phyloP scores from a whole-genome alignment of 331 rosid genomes.

The Malus hybrid region DNA sequence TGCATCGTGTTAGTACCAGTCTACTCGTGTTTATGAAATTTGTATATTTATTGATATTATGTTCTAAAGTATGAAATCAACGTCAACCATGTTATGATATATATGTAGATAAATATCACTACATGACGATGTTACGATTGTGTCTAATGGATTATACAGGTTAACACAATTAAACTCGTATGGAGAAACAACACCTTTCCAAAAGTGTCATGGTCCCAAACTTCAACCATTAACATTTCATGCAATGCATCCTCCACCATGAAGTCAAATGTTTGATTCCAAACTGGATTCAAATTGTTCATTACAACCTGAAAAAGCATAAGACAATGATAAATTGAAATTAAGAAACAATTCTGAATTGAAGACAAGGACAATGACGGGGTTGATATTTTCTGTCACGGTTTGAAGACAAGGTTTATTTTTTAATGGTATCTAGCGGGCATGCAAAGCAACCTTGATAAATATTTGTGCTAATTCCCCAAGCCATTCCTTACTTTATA shows the following conservation, averaged over 20 bases:
- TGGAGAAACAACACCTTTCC: constrained; percentile 56
- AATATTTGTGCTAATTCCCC: not conserved
- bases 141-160: not conserved
- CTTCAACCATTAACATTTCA: constrained; percentile 74
- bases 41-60: no score
- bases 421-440: constrained; percentile 1
- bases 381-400: not conserved
- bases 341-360: not conserved
- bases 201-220: constrained; percentile 93
- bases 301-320: constrained; percentile 56
- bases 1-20: no score
- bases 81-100: not conserved
- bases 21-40: no score
- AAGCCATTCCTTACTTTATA: constrained; percentile 38
- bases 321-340: not conserved
- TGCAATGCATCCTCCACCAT: constrained; percentile 92
- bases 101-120: not conserved
- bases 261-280: constrained; percentile 97
- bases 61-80: no score
- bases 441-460: constrained; percentile 29
- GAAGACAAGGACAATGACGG: not conserved
- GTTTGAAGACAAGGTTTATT: not conserved
- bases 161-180: not conserved
- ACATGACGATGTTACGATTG: not conserved
- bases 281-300: constrained; percentile 75